Percentiles rank a stretch among this genome's conserved stretches.
phyloP scores from a whole-genome alignment of 78 protist genomes.

The Dictyostelium discoideum region DNA sequence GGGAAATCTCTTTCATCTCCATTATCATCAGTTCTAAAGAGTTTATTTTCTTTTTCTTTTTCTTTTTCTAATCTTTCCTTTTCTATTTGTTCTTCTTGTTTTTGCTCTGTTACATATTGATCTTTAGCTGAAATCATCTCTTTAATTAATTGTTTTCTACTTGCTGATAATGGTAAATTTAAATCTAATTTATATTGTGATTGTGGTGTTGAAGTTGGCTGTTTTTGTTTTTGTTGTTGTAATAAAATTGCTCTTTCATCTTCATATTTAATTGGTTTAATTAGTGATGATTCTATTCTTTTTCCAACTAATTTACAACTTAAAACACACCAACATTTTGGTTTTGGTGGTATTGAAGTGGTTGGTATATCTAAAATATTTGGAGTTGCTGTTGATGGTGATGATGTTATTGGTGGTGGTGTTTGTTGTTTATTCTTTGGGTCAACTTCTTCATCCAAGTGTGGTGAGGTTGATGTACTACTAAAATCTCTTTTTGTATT shows the following conservation, averaged over 20 bases:
- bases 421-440: neutral
- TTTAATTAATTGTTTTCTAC: constrained; percentile 4
- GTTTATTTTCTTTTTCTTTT: constrained; percentile 31
- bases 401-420: neutral
- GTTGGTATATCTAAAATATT: neutral
- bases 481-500: neutral
- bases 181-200: neutral
- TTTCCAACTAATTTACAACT: constrained; percentile 59
- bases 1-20: constrained; percentile 43
- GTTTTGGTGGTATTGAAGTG: neutral
- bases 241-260: constrained; percentile 27
- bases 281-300: constrained; percentile 40
- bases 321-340: constrained; percentile 57
- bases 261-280: constrained; percentile 57
- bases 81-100: constrained; percentile 7
- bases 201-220: neutral
- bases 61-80: neutral
- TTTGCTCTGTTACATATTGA: constrained; percentile 1
- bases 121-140: constrained; percentile 5
- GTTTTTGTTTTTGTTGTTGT: neutral
- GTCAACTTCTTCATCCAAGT: neutral
- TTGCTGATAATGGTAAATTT: neutral
- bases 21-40: constrained; percentile 45
- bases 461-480: neutral
- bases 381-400: neutral